Percentiles rank a stretch among this genome's conserved stretches.
Conservation (phyloP, 2,329 filamentous ascomycete genomes). For the Fusarium proliferatum region DNA sequence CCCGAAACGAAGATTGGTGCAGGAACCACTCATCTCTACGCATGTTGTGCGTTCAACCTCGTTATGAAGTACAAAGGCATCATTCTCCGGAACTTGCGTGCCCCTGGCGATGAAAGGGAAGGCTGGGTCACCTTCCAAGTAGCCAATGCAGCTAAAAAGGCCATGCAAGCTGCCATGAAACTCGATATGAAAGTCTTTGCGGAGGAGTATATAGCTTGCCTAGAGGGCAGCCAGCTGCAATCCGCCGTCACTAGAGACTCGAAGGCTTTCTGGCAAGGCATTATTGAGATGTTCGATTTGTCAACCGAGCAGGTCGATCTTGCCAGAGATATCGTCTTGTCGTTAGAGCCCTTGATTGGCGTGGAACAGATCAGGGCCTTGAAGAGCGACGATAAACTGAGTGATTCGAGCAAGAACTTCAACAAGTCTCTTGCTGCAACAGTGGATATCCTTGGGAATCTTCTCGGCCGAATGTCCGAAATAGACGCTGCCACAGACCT, state of each 20-base stretch:
- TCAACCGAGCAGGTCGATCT: constrained; percentile 78
- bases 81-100: constrained; percentile 57
- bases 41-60: constrained; percentile 73
- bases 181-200: constrained; percentile 57
- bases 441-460: constrained; percentile 71
- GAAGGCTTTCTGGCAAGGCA: constrained; percentile 51
- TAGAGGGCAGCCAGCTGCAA: constrained; percentile 69
- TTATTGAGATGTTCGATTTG: constrained; percentile 79
- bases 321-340: constrained; percentile 78
- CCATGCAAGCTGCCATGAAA: constrained; percentile 65
- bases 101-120: constrained; percentile 43
- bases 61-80: constrained; percentile 71
- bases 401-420: constrained; percentile 69
- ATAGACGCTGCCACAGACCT: constrained; percentile 76
- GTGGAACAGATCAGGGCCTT: constrained; percentile 77
- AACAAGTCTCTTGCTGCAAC: constrained; percentile 74
- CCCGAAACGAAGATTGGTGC: constrained; percentile 56
- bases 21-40: constrained; percentile 68
- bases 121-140: constrained; percentile 56
- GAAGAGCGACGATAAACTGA: constrained; percentile 56
- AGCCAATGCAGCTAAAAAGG: constrained; percentile 56
- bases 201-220: constrained; percentile 67
- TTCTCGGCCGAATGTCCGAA: constrained; percentile 83
- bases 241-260: constrained; percentile 77
- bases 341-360: constrained; percentile 75